Evolutionary conservation across 192 early-diverging fungal genomes (phyloP), one percentile per base, ranked within the genome.

Genomic region (Entomortierella beljakovae): DNA sequence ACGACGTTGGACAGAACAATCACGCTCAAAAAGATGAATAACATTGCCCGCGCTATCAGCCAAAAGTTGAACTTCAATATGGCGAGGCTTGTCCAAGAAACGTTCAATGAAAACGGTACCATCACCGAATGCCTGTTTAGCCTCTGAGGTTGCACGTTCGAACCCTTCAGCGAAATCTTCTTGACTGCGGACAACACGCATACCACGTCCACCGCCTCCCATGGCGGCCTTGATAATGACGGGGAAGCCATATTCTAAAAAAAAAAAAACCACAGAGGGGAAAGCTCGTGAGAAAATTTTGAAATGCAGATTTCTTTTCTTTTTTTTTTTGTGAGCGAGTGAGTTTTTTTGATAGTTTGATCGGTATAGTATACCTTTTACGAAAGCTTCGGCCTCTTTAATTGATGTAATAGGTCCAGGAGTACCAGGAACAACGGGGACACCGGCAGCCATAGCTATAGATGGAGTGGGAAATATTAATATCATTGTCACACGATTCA

Each of bases 201-300:
- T 98, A 66, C 94, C 97, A 70, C 95, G 93, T 37, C 97, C 97
- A 71, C 97, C 97, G 62, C 97, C 97, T 50, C 97, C 97, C 90
- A 94, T 95, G 13, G 96, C 93, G 8, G 97, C 96, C 82, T 99
- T 99, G 87, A 99, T 95, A 62, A 99, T 97, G 64, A 98, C 87
- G 0, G 96, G 96, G 83, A 95, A 92, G 1, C 97, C 96, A 80
- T 97, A 82, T 81, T 91, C 84, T 79, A 53, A 6, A 40, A 48
- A 35, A 31, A 49, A 31, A 42, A 3, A 34, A 46, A 40, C n/a
- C n/a, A 34, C 10, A 55, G n/a, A 34, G n/a, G n/a, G n/a, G n/a
- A n/a, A n/a, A n/a, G n/a, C n/a, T n/a, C n/a, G n/a, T n/a, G n/a
- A n/a, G n/a, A n/a, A n/a, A n/a, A n/a, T n/a, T n/a, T n/a, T n/a